Base-by-base conservation (phyloP, 2,329 filamentous ascomycete genomes). In the Orbilia ellipsospora region DNA sequence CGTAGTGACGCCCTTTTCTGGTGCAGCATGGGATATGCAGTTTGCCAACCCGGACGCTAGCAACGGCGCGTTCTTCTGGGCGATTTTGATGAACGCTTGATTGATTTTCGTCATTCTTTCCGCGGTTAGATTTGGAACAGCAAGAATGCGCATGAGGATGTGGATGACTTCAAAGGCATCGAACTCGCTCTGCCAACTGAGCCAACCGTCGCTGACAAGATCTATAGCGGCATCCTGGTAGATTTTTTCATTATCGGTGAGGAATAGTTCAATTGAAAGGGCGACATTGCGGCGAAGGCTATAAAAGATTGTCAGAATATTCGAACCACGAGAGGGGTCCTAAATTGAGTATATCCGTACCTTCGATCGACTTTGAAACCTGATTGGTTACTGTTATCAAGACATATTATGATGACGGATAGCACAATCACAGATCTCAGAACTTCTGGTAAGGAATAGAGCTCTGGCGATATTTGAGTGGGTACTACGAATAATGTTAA, bases 211-310 rank as follows among this genome's bases (percentile, higher is more conserved):
- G 40, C 78, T 78, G 15, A 80, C 73, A 7, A 79, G 48, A 44
- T 79, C 78, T 12, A 80, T 78, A n/a, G 79, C 79, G 15, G 77
- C 77, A 20, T 79, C 78, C 73, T 80, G 78, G 42, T 79, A 79
- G 12, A 76, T 57, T 36, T 77, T 76, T 52, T 78, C 76, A 10
- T 66, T 68, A 18, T 80, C 78, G 12, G 77, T 77, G 13, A 80
- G 74, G n/a, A 80, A 74, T 5, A 79, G 59, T 31, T 78, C 78
- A 16, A 78, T 75, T 1, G 78, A 79, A n/a, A 78, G 65, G 8
- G 78, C 78, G 48, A 79, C 77, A 56, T 77, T 77, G 42, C 77
- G 79, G 50, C 75, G 78, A n/a, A 79, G 56, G 28, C 78, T 79
- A 44, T 8, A 15, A 2, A 5, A n/a, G 26, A 48, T 52, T 0